phyloP scores from a whole-genome alignment of 2,329 filamentous ascomycete genomes.

The Gnomoniopsis sp. region DNA sequence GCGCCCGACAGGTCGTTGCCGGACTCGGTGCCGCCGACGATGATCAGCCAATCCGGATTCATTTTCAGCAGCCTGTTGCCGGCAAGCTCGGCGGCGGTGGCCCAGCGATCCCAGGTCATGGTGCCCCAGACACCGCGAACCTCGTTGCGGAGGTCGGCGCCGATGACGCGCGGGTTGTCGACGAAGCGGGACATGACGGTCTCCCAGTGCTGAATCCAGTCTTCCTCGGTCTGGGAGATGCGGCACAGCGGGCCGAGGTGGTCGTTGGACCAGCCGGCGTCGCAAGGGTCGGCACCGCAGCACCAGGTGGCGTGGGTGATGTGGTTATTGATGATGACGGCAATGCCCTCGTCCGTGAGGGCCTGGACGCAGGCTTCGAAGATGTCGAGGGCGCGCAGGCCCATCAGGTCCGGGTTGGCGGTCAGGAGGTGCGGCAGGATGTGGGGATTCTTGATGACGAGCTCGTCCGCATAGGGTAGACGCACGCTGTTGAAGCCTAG shows the following conservation, averaged over 20 bases:
- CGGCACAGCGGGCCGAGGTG: constrained; percentile 58
- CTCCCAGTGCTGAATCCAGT: constrained; percentile 67
- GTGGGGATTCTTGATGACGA: constrained; percentile 58
- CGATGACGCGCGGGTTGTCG: constrained; percentile 60
- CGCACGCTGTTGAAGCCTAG: constrained; percentile 70
- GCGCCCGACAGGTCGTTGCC: constrained; percentile 62
- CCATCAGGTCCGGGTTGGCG: constrained; percentile 59
- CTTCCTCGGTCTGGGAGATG: constrained; percentile 59
- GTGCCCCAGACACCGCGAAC: constrained; percentile 67
- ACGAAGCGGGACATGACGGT: constrained; percentile 58
- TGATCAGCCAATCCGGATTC: constrained; percentile 62
- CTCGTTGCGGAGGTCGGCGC: constrained; percentile 66
- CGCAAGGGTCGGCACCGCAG: constrained; percentile 65
- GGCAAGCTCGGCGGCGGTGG: constrained; percentile 59
- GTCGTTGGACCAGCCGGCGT: constrained; percentile 64
- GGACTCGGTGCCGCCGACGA: constrained; percentile 66
- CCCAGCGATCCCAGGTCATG: constrained; percentile 64
- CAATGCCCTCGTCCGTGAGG: constrained; percentile 59
- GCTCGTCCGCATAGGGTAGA: constrained; percentile 66
- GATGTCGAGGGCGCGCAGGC: constrained; percentile 56
- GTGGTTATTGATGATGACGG: constrained; percentile 68
- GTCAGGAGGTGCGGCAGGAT: constrained; percentile 48
- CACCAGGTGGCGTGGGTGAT: constrained; percentile 69
- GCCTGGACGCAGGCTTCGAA: constrained; percentile 56
- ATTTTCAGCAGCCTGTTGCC: constrained; percentile 58